These are phyloP conservation scores for Fusarium mexicanum DNA, from an alignment of 2,329 filamentous ascomycete species.

Conservation along the genomic window DNA sequence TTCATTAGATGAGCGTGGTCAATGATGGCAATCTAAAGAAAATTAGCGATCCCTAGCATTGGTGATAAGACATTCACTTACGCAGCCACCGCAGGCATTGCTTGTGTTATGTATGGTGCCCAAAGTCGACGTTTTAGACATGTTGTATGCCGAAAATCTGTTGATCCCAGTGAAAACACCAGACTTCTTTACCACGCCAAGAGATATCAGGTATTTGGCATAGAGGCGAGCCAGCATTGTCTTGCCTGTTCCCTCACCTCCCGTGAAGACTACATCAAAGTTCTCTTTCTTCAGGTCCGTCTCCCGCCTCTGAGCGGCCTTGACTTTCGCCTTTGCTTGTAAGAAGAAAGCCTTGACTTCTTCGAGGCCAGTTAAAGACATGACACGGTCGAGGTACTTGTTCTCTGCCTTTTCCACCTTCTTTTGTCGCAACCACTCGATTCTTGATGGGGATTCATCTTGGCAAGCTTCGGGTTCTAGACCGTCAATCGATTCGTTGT, in stretches of 20 bases:
- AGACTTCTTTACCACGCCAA: constrained; percentile 46
- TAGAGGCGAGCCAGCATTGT: constrained; percentile 45
- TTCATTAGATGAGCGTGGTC: constrained; percentile 45
- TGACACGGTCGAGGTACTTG: constrained; percentile 65
- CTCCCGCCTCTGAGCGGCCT: constrained; percentile 61
- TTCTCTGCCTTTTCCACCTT: constrained; percentile 62
- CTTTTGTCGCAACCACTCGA: constrained; percentile 50
- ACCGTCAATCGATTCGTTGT: constrained; percentile 44
- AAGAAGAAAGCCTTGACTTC: constrained; percentile 68
- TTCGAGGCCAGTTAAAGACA: constrained; percentile 71
- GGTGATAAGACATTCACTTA: constrained; percentile 29
- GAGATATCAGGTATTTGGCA: constrained; percentile 43
- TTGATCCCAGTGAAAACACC: constrained; percentile 55
- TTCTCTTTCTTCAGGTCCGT: constrained; percentile 55
- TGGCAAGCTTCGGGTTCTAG: constrained; percentile 44
- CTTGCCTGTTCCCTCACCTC: constrained; percentile 46
- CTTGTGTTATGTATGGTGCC: constrained; percentile 54
- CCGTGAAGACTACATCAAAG: constrained; percentile 45
- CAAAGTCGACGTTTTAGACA: constrained; percentile 48
- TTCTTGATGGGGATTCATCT: constrained; percentile 54
- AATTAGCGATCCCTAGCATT: constrained; percentile 10
- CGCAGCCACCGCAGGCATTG: constrained; percentile 66
- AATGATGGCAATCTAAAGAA: constrained; percentile 40
- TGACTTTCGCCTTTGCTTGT: constrained; percentile 54
- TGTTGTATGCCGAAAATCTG: constrained; percentile 43